phyloP scores from a whole-genome alignment of 2,329 filamentous ascomycete species.

The Fusarium verticillioides region DNA sequence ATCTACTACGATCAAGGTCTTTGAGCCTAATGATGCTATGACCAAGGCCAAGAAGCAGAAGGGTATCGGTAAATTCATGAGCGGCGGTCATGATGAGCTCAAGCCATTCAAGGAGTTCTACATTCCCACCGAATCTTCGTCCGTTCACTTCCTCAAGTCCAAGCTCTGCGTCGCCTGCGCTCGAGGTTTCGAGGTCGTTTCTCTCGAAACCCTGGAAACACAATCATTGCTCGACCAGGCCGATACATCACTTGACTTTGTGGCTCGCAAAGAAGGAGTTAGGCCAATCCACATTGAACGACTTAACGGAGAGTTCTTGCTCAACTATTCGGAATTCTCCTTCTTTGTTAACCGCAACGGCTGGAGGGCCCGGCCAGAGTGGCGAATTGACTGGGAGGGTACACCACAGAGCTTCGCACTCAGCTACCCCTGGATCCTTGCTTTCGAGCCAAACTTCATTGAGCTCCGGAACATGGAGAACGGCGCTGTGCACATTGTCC shows the following conservation, averaged over 20 bases:
- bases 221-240: conserved; percentile 97
- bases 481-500: conserved; percentile 93
- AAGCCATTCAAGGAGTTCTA: conserved; percentile 99
- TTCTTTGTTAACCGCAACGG: conserved; percentile 99
- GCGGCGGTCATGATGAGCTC: conserved; percentile 89
- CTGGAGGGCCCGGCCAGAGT: conserved; percentile 94
- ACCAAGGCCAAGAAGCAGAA: conserved; percentile 95
- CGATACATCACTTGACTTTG: conserved; percentile 97
- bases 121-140: conserved; percentile 97
- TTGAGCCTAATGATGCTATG: conserved; percentile 95
- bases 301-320: conserved; percentile 93
- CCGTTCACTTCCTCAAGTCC: conserved; percentile 95
- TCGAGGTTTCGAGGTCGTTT: conserved; percentile 96
- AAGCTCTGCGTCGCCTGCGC: conserved; percentile 97
- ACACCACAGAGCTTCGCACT: conserved; percentile 91
- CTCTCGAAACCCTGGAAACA: conserved; percentile 95
- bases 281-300: conserved; percentile 97
- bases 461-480: conserved; percentile 96
- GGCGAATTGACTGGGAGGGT: conserved; percentile 98
- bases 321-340: conserved; percentile 98
- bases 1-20: conserved; percentile 98
- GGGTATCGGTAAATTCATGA: conserved; percentile 95
- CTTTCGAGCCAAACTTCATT: conserved; percentile 97
- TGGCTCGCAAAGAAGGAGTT: conserved; percentile 91
- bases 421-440: conserved; percentile 95